Conservation (phyloP, 2,329 filamentous ascomycete genomes). For the Xylariaceae sp. region DNA sequence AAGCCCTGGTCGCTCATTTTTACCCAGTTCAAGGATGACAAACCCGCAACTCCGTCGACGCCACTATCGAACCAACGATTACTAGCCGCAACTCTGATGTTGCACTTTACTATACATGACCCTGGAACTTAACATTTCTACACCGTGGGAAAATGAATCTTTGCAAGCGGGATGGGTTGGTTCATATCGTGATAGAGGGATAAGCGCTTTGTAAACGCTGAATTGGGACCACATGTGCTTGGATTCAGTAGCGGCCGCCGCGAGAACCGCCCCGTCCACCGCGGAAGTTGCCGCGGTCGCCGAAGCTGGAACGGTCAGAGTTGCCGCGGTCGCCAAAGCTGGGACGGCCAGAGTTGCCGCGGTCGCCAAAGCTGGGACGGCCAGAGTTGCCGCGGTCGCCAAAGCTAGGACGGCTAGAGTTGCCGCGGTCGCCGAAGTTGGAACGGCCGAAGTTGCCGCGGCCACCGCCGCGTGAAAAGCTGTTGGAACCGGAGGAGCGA, state of each 20-base stretch:
- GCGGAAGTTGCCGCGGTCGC: background rate
- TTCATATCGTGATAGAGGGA: background rate
- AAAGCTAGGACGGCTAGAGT: background rate
- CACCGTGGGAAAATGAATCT: constrained; percentile 7
- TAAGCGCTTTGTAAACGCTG: constrained; percentile 7
- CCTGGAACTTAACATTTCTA: constrained; percentile 9
- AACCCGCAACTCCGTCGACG: constrained; percentile 24
- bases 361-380: constrained; percentile 1
- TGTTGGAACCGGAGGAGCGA: background rate
- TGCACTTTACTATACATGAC: constrained; percentile 12
- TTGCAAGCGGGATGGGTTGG: background rate
- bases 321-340: background rate
- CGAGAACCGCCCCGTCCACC: background rate
- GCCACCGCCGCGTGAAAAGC: constrained; percentile 1
- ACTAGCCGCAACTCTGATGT: constrained; percentile 9
- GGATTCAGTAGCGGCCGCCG: constrained; percentile 11
- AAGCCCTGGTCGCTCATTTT: constrained; percentile 16
- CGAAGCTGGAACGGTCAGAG: background rate
- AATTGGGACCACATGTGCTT: background rate
- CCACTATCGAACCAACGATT: constrained; percentile 11
- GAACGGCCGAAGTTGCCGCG: constrained; percentile 1
- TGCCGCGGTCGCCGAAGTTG: constrained; percentile 3
- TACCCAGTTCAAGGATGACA: constrained; percentile 18
- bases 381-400: background rate
- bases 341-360: background rate